Conservation (phyloP, 306 rosid genomes). For the Glycine latifolia region DNA sequence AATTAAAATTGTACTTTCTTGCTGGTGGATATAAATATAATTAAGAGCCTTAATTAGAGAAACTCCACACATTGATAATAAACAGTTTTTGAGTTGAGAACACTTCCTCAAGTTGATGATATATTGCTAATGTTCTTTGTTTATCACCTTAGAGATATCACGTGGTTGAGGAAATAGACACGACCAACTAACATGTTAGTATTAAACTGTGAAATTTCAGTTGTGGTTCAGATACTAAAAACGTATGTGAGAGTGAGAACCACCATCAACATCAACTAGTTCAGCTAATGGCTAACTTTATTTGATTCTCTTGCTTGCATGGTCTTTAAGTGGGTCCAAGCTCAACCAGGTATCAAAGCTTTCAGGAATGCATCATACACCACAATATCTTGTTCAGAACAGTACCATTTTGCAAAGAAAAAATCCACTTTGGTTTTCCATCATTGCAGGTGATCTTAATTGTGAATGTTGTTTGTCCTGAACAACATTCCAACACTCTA, state of each 20-base stretch:
- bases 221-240: slow-evolving; percentile 39
- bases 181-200: slow-evolving; percentile 5
- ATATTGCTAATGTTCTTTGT: neutral
- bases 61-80: slow-evolving; percentile 14
- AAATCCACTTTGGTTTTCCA: slow-evolving; percentile 37
- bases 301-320: slow-evolving; percentile 36
- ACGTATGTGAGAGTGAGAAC: slow-evolving; percentile 7
- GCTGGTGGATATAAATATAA: neutral
- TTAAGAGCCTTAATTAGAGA: slow-evolving; percentile 1
- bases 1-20: slow-evolving; percentile 22
- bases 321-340: slow-evolving; percentile 46
- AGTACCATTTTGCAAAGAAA: slow-evolving; percentile 36
- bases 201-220: slow-evolving; percentile 15
- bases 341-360: slow-evolving; percentile 46
- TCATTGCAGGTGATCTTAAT: slow-evolving; percentile 37
- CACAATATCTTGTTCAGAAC: slow-evolving; percentile 24
- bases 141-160: slow-evolving; percentile 9
- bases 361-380: slow-evolving; percentile 42
- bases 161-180: slow-evolving; percentile 35
- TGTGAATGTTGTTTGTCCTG: slow-evolving; percentile 57
- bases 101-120: neutral
- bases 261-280: slow-evolving; percentile 18
- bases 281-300: slow-evolving; percentile 31
- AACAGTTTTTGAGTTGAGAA: slow-evolving; percentile 22
- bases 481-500: slow-evolving; percentile 63